Conservation (phyloP, 176 grass and related monocot species). For the Thinopyrum elongatum region DNA sequence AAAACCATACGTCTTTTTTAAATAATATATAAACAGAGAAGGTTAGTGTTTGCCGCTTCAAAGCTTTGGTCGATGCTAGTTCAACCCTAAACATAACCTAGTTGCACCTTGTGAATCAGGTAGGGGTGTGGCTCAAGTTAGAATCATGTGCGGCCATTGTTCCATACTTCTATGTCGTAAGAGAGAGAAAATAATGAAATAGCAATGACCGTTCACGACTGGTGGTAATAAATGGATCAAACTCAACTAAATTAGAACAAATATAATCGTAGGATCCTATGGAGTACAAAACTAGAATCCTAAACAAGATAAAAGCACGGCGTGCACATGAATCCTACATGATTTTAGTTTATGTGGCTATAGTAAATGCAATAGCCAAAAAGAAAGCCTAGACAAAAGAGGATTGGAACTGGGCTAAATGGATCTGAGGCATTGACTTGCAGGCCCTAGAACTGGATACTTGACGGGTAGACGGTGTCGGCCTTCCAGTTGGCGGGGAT, state of each 20-base stretch:
- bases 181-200: too few species aligned
- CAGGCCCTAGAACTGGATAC: slow-evolving; percentile 46
- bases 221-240: background rate
- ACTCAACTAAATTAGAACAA: background rate
- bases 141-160: too few species aligned
- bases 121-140: too few species aligned
- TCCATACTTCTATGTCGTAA: too few species aligned
- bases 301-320: background rate
- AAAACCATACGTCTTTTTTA: too few species aligned
- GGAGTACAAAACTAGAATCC: background rate
- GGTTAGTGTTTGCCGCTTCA: too few species aligned
- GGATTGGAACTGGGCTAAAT: background rate
- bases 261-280: background rate
- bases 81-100: too few species aligned
- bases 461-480: slow-evolving; percentile 40
- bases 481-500: slow-evolving; percentile 54
- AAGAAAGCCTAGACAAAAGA: background rate
- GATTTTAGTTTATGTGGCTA: background rate
- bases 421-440: background rate
- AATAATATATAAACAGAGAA: too few species aligned
- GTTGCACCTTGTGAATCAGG: too few species aligned
- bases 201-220: background rate
- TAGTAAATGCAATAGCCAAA: background rate
- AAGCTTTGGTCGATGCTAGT: too few species aligned
- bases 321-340: background rate